phyloP scores from a whole-genome alignment of 495 filamentous ascomycete genomes.

The Acidiella bohemica region DNA sequence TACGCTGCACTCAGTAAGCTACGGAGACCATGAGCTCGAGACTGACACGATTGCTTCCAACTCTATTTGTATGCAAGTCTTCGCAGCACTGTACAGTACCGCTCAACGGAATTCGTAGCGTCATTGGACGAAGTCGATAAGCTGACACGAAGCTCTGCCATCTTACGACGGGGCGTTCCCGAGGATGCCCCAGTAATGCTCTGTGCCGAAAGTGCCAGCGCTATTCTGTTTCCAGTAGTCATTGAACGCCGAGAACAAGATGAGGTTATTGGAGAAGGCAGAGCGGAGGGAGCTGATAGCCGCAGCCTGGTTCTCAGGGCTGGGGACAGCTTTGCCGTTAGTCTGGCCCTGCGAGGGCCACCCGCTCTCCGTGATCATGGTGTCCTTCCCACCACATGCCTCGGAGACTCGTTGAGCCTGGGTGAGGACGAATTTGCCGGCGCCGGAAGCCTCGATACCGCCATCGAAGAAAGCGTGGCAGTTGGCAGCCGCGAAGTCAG shows the following conservation, averaged over 20 bases:
- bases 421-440: constrained; percentile 49
- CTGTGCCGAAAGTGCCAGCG: constrained; percentile 47
- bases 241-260: constrained; percentile 66
- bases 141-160: too few species aligned
- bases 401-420: constrained; percentile 40
- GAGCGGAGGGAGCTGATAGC: constrained; percentile 51
- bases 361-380: constrained; percentile 63
- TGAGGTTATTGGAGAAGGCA: constrained; percentile 39
- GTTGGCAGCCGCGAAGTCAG: constrained; percentile 71
- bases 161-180: constrained; percentile 11
- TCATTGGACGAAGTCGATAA: too few species aligned
- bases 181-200: constrained; percentile 58
- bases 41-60: too few species aligned
- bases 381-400: constrained; percentile 42
- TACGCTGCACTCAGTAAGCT: too few species aligned
- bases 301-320: constrained; percentile 43
- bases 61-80: neutral
- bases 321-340: constrained; percentile 53
- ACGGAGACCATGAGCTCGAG: too few species aligned
- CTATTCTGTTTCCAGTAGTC: constrained; percentile 66
- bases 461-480: constrained; percentile 74
- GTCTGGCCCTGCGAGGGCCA: constrained; percentile 58
- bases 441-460: constrained; percentile 37
- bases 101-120: neutral
- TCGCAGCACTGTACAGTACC: neutral